Conservation (phyloP, 1,284 basidiomycete genomes). For the Entoloma clypeatum region DNA sequence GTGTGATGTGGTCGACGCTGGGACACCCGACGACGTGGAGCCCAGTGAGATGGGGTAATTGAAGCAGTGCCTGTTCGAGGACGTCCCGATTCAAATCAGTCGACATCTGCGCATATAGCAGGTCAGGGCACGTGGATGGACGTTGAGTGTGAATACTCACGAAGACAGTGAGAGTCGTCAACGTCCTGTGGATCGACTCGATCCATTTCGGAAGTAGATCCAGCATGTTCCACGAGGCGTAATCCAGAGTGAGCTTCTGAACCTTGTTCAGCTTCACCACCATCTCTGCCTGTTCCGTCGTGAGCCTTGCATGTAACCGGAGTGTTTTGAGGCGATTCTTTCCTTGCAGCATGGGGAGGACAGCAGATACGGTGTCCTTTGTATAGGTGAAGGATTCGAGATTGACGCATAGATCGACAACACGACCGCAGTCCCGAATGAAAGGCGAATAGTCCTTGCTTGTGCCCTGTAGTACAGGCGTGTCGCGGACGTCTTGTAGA, state of each 20-base stretch:
- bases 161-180: conserved; percentile 52
- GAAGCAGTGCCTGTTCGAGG: conserved; percentile 42
- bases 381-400: conserved; percentile 55
- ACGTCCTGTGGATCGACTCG: conserved; percentile 32
- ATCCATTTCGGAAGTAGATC: conserved; percentile 57
- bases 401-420: conserved; percentile 48
- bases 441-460: conserved; percentile 43
- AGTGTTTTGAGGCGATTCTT: conserved; percentile 45
- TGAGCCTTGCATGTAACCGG: conserved; percentile 46
- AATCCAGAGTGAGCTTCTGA: conserved; percentile 48
- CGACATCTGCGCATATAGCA: conserved; percentile 50
- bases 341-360: conserved; percentile 43
- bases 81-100: conserved; percentile 49
- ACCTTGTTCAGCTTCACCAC: conserved; percentile 42
- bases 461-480: conserved; percentile 36
- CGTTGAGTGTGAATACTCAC: conserved; percentile 35
- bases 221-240: conserved; percentile 56
- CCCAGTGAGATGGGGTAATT: conserved; percentile 48
- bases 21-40: conserved; percentile 60
- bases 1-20: conserved; percentile 45
- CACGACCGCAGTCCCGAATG: conserved; percentile 45
- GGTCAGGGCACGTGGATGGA: not conserved
- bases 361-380: conserved; percentile 35
- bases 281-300: conserved; percentile 42
- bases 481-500: conserved; percentile 45